Evolutionary conservation across 805 yeast species (phyloP).

Genomic region (Wickerhamia fluorescens): DNA sequence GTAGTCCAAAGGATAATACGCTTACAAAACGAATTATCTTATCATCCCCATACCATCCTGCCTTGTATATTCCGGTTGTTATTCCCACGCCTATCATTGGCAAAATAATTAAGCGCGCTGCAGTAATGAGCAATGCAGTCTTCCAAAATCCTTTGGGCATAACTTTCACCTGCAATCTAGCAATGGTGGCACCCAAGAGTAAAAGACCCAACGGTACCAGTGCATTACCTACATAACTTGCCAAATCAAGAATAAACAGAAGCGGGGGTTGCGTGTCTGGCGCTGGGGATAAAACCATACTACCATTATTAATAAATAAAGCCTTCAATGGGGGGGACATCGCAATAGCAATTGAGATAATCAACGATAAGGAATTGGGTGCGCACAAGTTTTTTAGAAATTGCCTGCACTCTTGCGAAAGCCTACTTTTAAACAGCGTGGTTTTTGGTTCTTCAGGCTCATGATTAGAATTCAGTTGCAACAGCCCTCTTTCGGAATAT

Average conservation of each 20-base stretch:
- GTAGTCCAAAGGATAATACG: conserved; percentile 70
- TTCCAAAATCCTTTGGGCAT: conserved; percentile 70
- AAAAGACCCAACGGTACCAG: conserved; percentile 83
- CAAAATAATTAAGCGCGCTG: conserved; percentile 53
- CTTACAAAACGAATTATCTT: conserved; percentile 62
- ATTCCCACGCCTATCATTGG: conserved; percentile 72
- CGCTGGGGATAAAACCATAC: conserved; percentile 44
- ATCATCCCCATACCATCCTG: conserved; percentile 61
- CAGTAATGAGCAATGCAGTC: conserved; percentile 51
- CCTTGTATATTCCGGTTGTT: conserved; percentile 48
- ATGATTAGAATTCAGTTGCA: background rate
- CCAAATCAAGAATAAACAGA: conserved; percentile 76
- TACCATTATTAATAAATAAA: conserved; percentile 30
- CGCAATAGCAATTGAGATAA: conserved; percentile 56
- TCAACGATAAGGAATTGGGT: conserved; percentile 69
- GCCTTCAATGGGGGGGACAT: conserved; percentile 73
- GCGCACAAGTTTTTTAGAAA: conserved; percentile 46
- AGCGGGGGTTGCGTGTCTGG: conserved; percentile 84
- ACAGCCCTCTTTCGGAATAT: conserved; percentile 42
- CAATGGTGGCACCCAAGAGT: conserved; percentile 80
- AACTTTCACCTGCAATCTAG: conserved; percentile 54
- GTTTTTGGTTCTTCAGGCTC: background rate
- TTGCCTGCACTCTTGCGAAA: conserved; percentile 1
- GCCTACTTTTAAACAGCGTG: too few species aligned
- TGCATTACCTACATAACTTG: conserved; percentile 76